Conservation (phyloP, 179 eudicot species). For the Corrigiola litoralis region DNA sequence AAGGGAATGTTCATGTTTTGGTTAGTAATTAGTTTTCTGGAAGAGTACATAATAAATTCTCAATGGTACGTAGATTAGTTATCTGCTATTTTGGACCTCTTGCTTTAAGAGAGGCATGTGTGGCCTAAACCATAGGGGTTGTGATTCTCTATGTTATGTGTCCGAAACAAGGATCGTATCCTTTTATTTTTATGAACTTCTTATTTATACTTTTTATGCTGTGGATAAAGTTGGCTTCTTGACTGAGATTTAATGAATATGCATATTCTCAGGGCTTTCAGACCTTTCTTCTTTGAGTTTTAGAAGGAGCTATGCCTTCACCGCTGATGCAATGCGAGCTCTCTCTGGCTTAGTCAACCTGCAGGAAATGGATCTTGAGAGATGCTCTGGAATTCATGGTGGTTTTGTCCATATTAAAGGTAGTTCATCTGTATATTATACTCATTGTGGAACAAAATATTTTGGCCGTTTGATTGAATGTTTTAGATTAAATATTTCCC, state of each 20-base stretch:
- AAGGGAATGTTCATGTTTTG: neutral
- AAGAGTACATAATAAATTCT: no score
- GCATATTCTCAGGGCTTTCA: constrained; percentile 53
- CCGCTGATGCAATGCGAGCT: constrained; percentile 71
- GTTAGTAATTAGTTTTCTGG: no score
- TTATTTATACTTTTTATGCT: neutral
- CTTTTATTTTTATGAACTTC: neutral
- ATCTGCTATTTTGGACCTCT: no score
- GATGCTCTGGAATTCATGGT: constrained; percentile 82
- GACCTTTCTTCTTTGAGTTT: constrained; percentile 70
- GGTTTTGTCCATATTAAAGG: constrained; percentile 91
- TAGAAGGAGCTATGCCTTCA: constrained; percentile 59
- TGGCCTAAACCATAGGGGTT: no score
- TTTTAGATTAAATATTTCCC: no score
- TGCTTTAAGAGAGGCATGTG: no score
- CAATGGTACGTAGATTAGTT: no score
- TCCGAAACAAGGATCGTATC: no score
- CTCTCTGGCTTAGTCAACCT: constrained; percentile 62
- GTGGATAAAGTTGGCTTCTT: neutral
- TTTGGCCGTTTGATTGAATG: no score
- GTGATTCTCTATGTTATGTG: no score
- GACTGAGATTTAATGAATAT: neutral
- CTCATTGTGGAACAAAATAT: neutral
- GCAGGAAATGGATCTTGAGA: constrained; percentile 77
- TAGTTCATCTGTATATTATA: constrained; percentile 19